These are phyloP conservation scores for Aspergillus hancockii DNA, from an alignment of 495 filamentous ascomycete genomes.

Conservation along the genomic window DNA sequence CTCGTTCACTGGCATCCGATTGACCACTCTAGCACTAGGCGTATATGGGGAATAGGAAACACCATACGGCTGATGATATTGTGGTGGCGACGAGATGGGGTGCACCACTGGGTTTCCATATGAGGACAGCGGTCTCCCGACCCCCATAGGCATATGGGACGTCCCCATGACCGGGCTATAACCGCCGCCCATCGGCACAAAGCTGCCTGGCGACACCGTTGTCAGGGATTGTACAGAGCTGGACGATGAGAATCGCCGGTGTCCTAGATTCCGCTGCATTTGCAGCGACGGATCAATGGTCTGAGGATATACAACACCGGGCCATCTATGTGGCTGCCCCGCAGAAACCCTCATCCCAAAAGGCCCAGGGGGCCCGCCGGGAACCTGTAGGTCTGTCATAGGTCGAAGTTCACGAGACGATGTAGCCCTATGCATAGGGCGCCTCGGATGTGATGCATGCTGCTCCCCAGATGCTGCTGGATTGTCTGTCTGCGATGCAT, in stretches of 20 bases:
- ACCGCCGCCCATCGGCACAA: conserved; percentile 27
- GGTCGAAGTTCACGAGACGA: conserved; percentile 48
- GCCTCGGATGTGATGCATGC: conserved; percentile 28
- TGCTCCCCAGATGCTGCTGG: conserved; percentile 27
- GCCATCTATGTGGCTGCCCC: conserved; percentile 40
- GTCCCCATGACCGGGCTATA: conserved; percentile 36
- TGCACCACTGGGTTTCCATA: conserved; percentile 33
- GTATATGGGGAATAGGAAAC: conserved; percentile 33
- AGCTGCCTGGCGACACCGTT: conserved; percentile 31
- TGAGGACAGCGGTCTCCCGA: conserved; percentile 32
- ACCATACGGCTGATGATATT: conserved; percentile 33
- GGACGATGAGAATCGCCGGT: conserved; percentile 43
- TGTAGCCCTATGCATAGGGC: conserved; percentile 40
- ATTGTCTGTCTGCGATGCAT: conserved; percentile 35
- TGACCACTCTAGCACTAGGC: conserved; percentile 25
- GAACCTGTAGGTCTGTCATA: conserved; percentile 44
- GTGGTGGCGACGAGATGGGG: conserved; percentile 39
- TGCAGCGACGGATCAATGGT: conserved; percentile 33
- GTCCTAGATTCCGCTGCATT: conserved; percentile 28
- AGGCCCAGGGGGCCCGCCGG: conserved; percentile 23
- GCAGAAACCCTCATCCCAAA: conserved; percentile 27
- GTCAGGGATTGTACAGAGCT: conserved; percentile 33
- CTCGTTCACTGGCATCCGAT: conserved; percentile 31
- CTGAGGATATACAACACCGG: conserved; percentile 37
- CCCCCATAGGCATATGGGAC: conserved; percentile 26